Evolutionary conservation across 2,329 filamentous ascomycete species (phyloP).

Genomic region (Hyphodiscus sp.): DNA sequence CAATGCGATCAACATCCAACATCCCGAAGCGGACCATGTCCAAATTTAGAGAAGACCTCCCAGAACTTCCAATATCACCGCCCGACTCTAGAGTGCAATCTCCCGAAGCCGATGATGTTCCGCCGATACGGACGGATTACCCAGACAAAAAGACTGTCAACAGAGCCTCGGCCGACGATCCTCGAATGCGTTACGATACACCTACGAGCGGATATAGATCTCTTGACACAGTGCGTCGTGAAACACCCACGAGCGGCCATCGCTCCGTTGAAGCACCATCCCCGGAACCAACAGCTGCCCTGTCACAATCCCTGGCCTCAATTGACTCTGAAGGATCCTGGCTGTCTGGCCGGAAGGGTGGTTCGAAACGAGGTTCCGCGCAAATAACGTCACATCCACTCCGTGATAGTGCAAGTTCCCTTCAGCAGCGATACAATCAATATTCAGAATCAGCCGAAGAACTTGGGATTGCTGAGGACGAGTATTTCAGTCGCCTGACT

Average conservation of each 20-base stretch:
- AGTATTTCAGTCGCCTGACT: constrained; percentile 59
- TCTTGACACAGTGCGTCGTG: constrained; percentile 31
- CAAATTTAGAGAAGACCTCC: constrained; percentile 86
- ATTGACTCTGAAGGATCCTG: constrained; percentile 95
- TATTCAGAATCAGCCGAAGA: constrained; percentile 60
- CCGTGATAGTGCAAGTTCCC: constrained; percentile 36
- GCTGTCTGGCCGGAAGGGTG: constrained; percentile 67
- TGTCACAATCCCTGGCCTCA: constrained; percentile 84
- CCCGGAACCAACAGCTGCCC: constrained; percentile 42
- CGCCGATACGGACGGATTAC: constrained; percentile 29
- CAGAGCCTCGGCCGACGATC: constrained; percentile 27
- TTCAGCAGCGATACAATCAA: constrained; percentile 41
- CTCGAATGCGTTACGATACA: constrained; percentile 41
- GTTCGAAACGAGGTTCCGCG: constrained; percentile 41
- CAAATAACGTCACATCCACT: constrained; percentile 36
- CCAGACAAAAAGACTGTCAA: constrained; percentile 17
- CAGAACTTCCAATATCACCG: constrained; percentile 79
- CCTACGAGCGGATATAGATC: constrained; percentile 40
- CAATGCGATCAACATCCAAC: constrained; percentile 28
- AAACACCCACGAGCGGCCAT: constrained; percentile 40
- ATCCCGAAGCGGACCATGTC: constrained; percentile 76
- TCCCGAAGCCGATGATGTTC: constrained; percentile 52
- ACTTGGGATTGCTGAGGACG: constrained; percentile 60
- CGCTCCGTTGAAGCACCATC: constrained; percentile 38
- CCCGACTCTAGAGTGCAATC: constrained; percentile 77